These are phyloP conservation scores for Cladosporium sp. DNA, from an alignment of 2,329 filamentous ascomycete genomes.

Conservation along the genomic window DNA sequence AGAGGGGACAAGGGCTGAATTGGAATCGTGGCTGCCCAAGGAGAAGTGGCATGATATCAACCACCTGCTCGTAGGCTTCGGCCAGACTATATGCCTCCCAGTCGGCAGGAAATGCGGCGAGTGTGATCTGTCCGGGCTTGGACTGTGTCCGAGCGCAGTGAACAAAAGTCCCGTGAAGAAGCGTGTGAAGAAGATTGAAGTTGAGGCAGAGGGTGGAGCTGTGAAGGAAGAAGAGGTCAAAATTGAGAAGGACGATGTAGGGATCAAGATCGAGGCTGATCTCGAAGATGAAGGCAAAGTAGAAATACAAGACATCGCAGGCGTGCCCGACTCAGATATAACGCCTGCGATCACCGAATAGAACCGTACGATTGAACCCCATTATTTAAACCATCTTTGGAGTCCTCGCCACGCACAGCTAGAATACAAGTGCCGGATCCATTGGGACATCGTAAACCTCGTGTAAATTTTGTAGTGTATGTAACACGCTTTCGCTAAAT, in stretches of 20 bases:
- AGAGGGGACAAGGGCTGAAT: constrained; percentile 73
- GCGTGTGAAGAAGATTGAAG: constrained; percentile 45
- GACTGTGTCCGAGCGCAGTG: constrained; percentile 65
- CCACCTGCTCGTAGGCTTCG: constrained; percentile 80
- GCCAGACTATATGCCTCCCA: constrained; percentile 82
- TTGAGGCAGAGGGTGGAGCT: constrained; percentile 30
- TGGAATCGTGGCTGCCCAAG: constrained; percentile 79
- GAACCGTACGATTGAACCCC: background rate
- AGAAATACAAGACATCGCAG: constrained; percentile 20
- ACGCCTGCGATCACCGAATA: background rate
- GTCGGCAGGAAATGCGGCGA: constrained; percentile 79
- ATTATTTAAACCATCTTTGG: background rate
- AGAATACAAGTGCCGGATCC: too few species aligned
- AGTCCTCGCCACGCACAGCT: too few species aligned
- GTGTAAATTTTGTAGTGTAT: constrained; percentile 8
- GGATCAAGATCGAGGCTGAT: constrained; percentile 32
- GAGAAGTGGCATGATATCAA: constrained; percentile 94
- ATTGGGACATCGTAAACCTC: background rate
- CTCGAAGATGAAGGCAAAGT: constrained; percentile 29
- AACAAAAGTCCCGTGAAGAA: constrained; percentile 48
- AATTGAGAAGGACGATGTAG: constrained; percentile 33
- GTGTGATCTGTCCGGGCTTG: constrained; percentile 74
- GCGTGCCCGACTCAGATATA: background rate
- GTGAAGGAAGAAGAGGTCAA: constrained; percentile 25
- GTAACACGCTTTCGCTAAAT: constrained; percentile 2